Percentiles rank a stretch among this genome's conserved stretches.
Conservation (phyloP, 331 rosid species). For the Dryas integrifolia region DNA sequence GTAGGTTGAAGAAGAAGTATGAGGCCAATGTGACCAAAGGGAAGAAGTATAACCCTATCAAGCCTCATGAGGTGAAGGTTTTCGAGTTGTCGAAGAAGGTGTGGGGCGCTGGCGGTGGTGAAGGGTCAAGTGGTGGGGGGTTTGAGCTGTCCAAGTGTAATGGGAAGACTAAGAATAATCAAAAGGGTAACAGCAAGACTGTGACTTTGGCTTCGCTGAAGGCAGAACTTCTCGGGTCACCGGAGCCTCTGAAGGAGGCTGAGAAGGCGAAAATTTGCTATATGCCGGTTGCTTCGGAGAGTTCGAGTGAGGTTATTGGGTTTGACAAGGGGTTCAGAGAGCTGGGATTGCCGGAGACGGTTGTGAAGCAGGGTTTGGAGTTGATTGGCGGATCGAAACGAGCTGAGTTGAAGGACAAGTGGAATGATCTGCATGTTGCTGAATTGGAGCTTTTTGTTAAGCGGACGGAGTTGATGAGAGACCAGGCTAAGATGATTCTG, state of each 20-base stretch:
- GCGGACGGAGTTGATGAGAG: constrained; percentile 34
- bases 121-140: neutral
- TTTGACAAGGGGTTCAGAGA: constrained; percentile 24
- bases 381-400: constrained; percentile 36
- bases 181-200: constrained; percentile 18
- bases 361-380: constrained; percentile 38
- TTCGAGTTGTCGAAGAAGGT: constrained; percentile 57
- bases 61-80: constrained; percentile 37
- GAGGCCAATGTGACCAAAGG: constrained; percentile 18
- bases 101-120: constrained; percentile 52
- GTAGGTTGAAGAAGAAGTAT: constrained; percentile 60
- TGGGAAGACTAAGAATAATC: constrained; percentile 26
- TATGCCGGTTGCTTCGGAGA: neutral
- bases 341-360: constrained; percentile 24
- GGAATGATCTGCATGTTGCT: constrained; percentile 40
- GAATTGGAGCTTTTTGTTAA: constrained; percentile 47
- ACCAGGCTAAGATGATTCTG: constrained; percentile 36
- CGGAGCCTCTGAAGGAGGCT: constrained; percentile 13
- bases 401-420: constrained; percentile 43
- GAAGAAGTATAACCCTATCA: constrained; percentile 34
- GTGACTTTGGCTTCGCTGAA: constrained; percentile 27
- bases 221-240: constrained; percentile 20
- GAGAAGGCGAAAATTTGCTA: constrained; percentile 11
- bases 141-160: constrained; percentile 23
- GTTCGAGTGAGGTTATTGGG: constrained; percentile 29